A percentile compares a stretch with the other conserved stretches of the same genome.
phyloP scores from a whole-genome alignment of 345 rosid species.

The Carallia brachiata region DNA sequence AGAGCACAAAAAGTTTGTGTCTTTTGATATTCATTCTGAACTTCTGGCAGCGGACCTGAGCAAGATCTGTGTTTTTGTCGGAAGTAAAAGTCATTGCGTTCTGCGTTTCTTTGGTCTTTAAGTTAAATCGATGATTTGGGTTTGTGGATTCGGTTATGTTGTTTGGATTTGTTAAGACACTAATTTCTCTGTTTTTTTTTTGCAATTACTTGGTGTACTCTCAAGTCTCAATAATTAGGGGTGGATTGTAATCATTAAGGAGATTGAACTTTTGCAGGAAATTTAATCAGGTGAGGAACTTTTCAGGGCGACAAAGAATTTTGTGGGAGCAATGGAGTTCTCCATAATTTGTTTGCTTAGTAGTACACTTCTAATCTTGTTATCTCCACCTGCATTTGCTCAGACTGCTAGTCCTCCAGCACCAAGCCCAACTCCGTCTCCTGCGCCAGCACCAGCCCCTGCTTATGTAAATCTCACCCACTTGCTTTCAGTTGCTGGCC shows the following conservation, averaged over 20 bases:
- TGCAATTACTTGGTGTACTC: background rate
- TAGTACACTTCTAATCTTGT: conserved; percentile 33
- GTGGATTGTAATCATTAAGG: background rate
- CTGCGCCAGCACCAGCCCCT: conserved; percentile 75
- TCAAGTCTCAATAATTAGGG: background rate
- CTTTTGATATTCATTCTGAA: background rate
- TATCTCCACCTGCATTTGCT: conserved; percentile 40
- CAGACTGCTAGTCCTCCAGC: conserved; percentile 58
- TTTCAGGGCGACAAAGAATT: conserved; percentile 12
- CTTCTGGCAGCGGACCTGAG: background rate
- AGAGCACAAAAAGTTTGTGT: background rate
- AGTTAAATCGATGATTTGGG: conserved; percentile 3
- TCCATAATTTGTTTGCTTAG: conserved; percentile 34
- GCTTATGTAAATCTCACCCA: conserved; percentile 63
- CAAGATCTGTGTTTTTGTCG: conserved; percentile 32
- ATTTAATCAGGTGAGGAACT: too few species aligned
- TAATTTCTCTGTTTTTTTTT: background rate
- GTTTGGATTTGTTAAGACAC: background rate
- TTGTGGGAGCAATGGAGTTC: conserved; percentile 37
- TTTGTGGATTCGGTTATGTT: conserved; percentile 4
- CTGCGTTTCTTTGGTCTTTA: background rate
- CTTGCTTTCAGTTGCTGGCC: conserved; percentile 83
- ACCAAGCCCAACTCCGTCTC: conserved; percentile 45
- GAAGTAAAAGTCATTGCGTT: background rate
- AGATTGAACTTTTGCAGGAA: conserved; percentile 30